Evolutionary conservation across 1,284 basidiomycete genomes (phyloP).

Genomic region (Peniophora sp.): DNA sequence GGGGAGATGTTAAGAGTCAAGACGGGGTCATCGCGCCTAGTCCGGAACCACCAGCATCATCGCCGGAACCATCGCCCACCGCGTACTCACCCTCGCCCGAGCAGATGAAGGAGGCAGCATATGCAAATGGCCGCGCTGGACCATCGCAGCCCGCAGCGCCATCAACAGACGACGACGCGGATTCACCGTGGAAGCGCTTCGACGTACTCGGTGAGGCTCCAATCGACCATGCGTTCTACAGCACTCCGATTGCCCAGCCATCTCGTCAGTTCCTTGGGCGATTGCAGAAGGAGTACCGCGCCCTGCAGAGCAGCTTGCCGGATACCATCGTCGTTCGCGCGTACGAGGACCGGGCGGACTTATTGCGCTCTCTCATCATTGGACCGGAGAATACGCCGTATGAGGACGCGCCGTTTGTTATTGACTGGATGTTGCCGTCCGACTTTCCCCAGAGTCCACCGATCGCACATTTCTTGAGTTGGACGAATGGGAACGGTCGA

Average conservation of each 20-base stretch:
- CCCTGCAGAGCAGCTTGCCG: slow-evolving; percentile 72
- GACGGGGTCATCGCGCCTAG: not conserved
- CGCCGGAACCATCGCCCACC: slow-evolving; percentile 5
- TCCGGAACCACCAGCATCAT: not conserved
- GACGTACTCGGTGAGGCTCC: slow-evolving; percentile 71
- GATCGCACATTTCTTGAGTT: slow-evolving; percentile 84
- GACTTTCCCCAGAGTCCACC: slow-evolving; percentile 86
- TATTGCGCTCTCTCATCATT: slow-evolving; percentile 84
- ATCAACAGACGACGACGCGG: slow-evolving; percentile 13
- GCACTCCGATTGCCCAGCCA: slow-evolving; percentile 51
- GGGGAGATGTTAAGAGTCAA: slow-evolving; percentile 1
- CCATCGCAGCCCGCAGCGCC: slow-evolving; percentile 9
- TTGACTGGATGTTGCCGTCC: slow-evolving; percentile 88
- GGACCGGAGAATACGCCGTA: slow-evolving; percentile 93
- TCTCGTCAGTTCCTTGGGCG: slow-evolving; percentile 70
- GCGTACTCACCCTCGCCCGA: slow-evolving; percentile 17
- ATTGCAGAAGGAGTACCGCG: slow-evolving; percentile 78
- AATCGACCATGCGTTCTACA: slow-evolving; percentile 72
- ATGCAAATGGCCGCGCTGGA: slow-evolving; percentile 10
- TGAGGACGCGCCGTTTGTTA: slow-evolving; percentile 88
- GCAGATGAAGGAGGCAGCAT: slow-evolving; percentile 19
- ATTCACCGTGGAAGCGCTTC: slow-evolving; percentile 65
- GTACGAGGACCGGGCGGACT: slow-evolving; percentile 78
- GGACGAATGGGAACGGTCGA: slow-evolving; percentile 91
- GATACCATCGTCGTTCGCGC: slow-evolving; percentile 68